These are phyloP conservation scores for Paragyromitra xinjiangensis DNA, from an alignment of 495 filamentous ascomycete genomes.

Conservation along the genomic window DNA sequence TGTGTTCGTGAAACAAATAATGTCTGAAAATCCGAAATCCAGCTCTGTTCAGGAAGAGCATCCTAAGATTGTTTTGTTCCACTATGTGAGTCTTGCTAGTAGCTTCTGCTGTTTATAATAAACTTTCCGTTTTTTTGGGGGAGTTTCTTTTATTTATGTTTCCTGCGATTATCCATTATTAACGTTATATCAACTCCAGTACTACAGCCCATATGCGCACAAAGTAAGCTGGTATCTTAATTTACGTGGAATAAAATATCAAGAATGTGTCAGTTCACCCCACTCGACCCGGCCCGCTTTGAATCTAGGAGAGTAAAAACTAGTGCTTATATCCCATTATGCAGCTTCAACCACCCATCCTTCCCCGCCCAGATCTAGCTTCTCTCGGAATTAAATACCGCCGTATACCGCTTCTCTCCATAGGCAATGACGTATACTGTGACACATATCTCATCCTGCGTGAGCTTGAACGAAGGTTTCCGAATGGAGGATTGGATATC, in stretches of 20 bases:
- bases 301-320: neutral
- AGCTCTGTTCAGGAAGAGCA: constrained; percentile 2
- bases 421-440: constrained; percentile 67
- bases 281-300: neutral
- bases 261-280: constrained; percentile 64
- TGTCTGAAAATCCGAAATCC: neutral
- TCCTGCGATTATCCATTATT: neutral
- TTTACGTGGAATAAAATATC: constrained; percentile 67
- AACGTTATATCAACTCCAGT: constrained; percentile 12
- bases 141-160: neutral
- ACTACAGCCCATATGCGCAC: constrained; percentile 66
- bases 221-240: constrained; percentile 69
- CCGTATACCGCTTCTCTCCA: constrained; percentile 70
- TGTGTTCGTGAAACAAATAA: neutral
- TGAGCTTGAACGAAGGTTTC: constrained; percentile 66
- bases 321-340: constrained; percentile 36
- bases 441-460: constrained; percentile 69
- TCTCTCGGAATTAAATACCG: constrained; percentile 69
- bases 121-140: neutral
- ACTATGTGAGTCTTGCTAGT: constrained; percentile 29
- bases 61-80: constrained; percentile 45
- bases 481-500: constrained; percentile 53
- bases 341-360: constrained; percentile 64
- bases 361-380: constrained; percentile 69
- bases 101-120: neutral